Evolutionary conservation across 306 rosid genomes (phyloP).

Genomic region (Prunus fruticosa): DNA sequence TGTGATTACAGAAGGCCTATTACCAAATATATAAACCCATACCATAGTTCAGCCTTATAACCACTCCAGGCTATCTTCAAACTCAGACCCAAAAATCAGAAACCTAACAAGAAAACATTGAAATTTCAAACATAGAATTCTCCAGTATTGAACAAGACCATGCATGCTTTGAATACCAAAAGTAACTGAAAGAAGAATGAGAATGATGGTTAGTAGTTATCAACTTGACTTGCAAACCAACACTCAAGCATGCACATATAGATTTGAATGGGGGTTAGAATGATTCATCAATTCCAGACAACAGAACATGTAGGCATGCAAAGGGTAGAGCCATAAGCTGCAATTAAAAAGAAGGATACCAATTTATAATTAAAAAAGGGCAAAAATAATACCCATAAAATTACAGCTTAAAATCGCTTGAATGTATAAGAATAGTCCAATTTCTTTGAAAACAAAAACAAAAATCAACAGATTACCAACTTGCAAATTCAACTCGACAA

Average conservation of each 20-base stretch:
- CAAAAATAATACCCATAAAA: not conserved
- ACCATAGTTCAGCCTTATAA: slow-evolving; percentile 13
- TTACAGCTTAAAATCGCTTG: not conserved
- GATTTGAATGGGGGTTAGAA: not conserved
- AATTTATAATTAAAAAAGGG: too few species aligned
- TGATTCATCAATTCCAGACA: not conserved
- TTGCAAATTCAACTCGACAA: not conserved
- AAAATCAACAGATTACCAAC: not conserved
- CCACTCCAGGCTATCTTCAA: slow-evolving; percentile 1
- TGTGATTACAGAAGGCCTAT: slow-evolving; percentile 24
- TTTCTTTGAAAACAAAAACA: not conserved
- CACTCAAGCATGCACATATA: not conserved
- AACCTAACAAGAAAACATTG: not conserved
- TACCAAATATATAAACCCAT: slow-evolving; percentile 4
- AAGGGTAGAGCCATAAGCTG: not conserved
- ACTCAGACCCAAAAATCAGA: slow-evolving; percentile 5
- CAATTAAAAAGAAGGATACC: not conserved
- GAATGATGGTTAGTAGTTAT: not conserved
- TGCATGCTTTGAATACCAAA: not conserved
- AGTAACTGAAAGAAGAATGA: not conserved
- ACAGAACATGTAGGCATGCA: not conserved
- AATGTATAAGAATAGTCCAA: not conserved
- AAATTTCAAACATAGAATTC: not conserved
- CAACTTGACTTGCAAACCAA: not conserved
- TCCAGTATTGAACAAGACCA: not conserved